Percentiles rank a stretch among this genome's conserved stretches.
Conservation (phyloP, 306 rosid species). For the Cercis canadensis region DNA sequence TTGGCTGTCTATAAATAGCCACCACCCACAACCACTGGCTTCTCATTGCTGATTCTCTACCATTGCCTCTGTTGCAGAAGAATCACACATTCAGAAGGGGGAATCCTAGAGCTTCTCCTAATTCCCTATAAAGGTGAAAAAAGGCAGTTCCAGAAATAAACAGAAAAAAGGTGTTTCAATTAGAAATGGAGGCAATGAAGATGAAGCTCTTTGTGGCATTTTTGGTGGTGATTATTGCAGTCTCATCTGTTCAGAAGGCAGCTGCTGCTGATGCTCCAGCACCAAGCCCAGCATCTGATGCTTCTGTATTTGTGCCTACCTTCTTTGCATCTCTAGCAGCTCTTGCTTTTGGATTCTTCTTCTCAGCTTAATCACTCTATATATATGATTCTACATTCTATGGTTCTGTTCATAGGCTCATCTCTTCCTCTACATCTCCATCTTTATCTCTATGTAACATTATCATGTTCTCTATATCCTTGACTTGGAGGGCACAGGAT, state of each 20-base stretch:
- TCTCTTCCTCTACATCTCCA: too few relatives aligned
- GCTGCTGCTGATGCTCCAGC: conserved; percentile 50
- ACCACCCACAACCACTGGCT: background rate
- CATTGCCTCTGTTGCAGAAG: background rate
- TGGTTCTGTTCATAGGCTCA: too few relatives aligned
- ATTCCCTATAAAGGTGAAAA: background rate
- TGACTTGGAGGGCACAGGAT: conserved; percentile 2
- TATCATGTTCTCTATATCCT: too few relatives aligned
- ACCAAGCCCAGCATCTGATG: conserved; percentile 55
- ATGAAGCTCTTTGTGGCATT: conserved; percentile 43
- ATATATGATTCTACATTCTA: too few relatives aligned
- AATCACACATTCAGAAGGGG: conserved; percentile 3
- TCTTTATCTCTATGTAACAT: too few relatives aligned
- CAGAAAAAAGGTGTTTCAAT: background rate
- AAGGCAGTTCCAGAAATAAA: background rate
- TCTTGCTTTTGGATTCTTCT: conserved; percentile 47
- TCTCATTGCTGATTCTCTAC: conserved; percentile 12
- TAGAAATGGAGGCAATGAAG: conserved; percentile 50
- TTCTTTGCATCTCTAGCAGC: conserved; percentile 48
- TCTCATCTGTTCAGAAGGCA: conserved; percentile 38
- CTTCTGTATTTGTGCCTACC: conserved; percentile 45
- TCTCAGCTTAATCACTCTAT: conserved; percentile 18
- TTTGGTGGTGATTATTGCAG: conserved; percentile 43
- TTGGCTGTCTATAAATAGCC: conserved; percentile 23
- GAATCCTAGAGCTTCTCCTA: background rate